These are phyloP conservation scores for Aspergillus nidulans DNA, from an alignment of 495 filamentous ascomycete genomes.

Conservation along the genomic window DNA sequence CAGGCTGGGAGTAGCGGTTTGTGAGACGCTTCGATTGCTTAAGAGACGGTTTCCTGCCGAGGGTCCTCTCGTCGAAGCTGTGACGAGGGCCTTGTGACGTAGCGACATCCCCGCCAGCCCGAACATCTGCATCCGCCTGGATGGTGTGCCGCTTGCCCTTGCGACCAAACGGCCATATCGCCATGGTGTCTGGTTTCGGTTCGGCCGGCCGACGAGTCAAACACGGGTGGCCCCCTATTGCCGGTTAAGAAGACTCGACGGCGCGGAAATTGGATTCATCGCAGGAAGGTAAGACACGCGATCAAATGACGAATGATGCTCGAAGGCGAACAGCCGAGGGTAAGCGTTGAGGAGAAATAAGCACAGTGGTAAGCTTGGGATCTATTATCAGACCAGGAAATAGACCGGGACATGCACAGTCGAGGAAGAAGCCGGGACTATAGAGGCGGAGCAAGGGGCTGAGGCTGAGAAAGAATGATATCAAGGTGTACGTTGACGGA, in stretches of 20 bases:
- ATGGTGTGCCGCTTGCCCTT: constrained; percentile 52
- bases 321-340: constrained; percentile 7
- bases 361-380: background rate
- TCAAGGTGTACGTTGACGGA: background rate
- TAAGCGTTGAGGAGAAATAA: constrained; percentile 3
- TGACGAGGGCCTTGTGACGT: constrained; percentile 26
- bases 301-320: constrained; percentile 5
- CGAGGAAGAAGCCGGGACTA: background rate
- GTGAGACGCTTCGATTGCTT: constrained; percentile 39
- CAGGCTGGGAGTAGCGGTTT: constrained; percentile 29
- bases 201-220: constrained; percentile 42
- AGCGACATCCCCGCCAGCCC: constrained; percentile 25
- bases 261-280: constrained; percentile 32
- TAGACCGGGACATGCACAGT: constrained; percentile 15
- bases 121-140: constrained; percentile 37
- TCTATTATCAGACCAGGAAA: constrained; percentile 1
- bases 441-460: constrained; percentile 5
- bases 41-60: constrained; percentile 38
- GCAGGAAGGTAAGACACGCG: constrained; percentile 10
- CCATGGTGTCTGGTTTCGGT: constrained; percentile 47
- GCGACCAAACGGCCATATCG: constrained; percentile 75
- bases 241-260: constrained; percentile 16
- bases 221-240: constrained; percentile 16
- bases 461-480: background rate
- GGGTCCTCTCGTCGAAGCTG: constrained; percentile 17